A percentile compares a stretch with the other conserved stretches of the same genome.
phyloP scores from a whole-genome alignment of 352 stramenopile species.

The Pythium grandisporangium region DNA sequence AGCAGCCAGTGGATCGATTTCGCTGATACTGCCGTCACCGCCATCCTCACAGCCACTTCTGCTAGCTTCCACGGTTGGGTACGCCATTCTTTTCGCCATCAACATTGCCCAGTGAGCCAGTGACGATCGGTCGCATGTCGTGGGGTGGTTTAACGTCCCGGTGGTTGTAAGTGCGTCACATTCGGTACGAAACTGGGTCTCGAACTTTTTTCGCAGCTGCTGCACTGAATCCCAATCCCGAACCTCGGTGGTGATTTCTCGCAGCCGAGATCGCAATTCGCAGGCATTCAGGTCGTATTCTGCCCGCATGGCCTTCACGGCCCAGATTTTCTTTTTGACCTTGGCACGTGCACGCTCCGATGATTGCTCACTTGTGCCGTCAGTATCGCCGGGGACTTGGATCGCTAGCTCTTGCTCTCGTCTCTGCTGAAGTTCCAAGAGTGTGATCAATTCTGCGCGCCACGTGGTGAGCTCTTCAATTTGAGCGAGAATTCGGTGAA shows the following conservation, averaged over 20 bases:
- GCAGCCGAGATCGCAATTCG: not conserved
- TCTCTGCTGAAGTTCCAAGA: not conserved
- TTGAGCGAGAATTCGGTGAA: not conserved
- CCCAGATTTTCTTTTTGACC: constrained; percentile 9
- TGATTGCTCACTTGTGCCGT: not conserved
- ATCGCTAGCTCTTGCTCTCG: not conserved
- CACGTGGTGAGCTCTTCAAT: not conserved
- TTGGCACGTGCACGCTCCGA: constrained; percentile 1
- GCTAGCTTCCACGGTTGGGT: not conserved
- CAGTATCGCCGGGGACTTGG: not conserved
- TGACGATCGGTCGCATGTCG: too few species aligned
- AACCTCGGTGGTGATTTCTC: constrained; percentile 3
- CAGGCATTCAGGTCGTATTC: constrained; percentile 10
- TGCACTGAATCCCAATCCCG: constrained; percentile 9
- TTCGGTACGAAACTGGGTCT: too few species aligned
- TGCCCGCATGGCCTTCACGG: constrained; percentile 3
- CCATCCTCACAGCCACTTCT: not conserved
- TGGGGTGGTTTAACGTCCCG: too few species aligned
- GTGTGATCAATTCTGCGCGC: not conserved
- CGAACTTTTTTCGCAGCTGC: not conserved
- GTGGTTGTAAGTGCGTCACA: too few species aligned
- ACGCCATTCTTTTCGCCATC: not conserved
- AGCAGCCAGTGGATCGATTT: too few species aligned
- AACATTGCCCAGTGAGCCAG: not conserved
- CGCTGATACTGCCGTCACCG: too few species aligned